A percentile compares a stretch with the other conserved stretches of the same genome.
These are phyloP conservation scores for Sarocladiaceae sp. DNA, from an alignment of 2,329 filamentous ascomycete genomes.

Conservation along the genomic window DNA sequence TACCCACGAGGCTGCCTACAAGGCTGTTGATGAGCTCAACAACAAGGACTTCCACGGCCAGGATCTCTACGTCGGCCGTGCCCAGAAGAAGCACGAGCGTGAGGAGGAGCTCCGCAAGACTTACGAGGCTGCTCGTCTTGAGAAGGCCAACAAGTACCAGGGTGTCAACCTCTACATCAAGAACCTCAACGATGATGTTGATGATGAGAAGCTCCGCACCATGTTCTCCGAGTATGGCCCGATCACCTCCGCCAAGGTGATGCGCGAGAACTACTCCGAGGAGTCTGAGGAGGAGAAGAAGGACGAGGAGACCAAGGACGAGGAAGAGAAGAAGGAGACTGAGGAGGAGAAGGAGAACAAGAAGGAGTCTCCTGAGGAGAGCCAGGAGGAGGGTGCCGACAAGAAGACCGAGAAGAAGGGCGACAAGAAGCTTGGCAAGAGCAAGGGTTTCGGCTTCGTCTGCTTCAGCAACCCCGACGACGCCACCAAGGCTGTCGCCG, in stretches of 20 bases:
- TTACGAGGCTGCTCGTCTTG: constrained; percentile 93
- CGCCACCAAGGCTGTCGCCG: constrained; percentile 96
- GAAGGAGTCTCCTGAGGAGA: constrained; percentile 31
- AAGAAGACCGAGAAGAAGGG: constrained; percentile 57
- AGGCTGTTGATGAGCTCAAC: constrained; percentile 89
- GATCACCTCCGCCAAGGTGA: constrained; percentile 98
- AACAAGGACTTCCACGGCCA: constrained; percentile 89
- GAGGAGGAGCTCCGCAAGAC: constrained; percentile 99
- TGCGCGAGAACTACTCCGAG: constrained; percentile 73
- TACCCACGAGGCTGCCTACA: constrained; percentile 79
- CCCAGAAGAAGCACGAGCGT: constrained; percentile 99
- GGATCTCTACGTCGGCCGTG: constrained; percentile 95
- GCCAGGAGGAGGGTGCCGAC: constrained; percentile 45
- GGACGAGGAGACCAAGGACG: constrained; percentile 49
- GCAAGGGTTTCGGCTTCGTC: constrained; percentile 99
- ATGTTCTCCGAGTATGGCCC: constrained; percentile 89
- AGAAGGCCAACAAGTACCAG: constrained; percentile 99
- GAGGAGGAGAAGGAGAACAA: constrained; percentile 42
- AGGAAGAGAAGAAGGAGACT: constrained; percentile 39
- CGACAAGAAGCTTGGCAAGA: constrained; percentile 81
- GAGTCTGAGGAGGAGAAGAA: constrained; percentile 52
- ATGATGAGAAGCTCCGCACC: constrained; percentile 94
- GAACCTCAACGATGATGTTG: constrained; percentile 94
- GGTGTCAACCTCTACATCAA: constrained; percentile 99
- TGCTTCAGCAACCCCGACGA: constrained; percentile 99